Percentiles rank a stretch among this genome's conserved stretches.
phyloP scores from a whole-genome alignment of 768 basidiomycete species.

The Pholiota molesta region DNA sequence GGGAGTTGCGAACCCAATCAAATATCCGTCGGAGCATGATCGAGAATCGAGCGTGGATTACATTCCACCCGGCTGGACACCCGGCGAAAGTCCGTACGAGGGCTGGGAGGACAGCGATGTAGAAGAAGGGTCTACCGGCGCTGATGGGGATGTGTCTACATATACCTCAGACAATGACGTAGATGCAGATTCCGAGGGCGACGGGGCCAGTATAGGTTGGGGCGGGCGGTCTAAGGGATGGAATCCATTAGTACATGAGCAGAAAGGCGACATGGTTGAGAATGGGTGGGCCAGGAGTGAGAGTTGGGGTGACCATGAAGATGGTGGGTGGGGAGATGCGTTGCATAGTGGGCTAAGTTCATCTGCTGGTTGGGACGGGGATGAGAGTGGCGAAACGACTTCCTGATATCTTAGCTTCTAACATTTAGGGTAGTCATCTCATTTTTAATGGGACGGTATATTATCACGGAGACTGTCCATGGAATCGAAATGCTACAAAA shows the following conservation, averaged over 20 bases:
- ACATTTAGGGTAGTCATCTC: neutral
- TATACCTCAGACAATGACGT: conserved; percentile 35
- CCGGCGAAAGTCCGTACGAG: conserved; percentile 37
- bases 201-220: conserved; percentile 22
- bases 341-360: conserved; percentile 34
- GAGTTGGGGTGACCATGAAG: conserved; percentile 17
- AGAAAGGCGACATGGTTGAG: conserved; percentile 7
- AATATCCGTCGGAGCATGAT: conserved; percentile 33
- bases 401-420: conserved; percentile 19
- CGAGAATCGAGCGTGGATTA: conserved; percentile 38
- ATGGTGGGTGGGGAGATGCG: conserved; percentile 17
- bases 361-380: conserved; percentile 48
- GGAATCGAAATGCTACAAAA: conserved; percentile 34
- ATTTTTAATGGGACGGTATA: conserved; percentile 15
- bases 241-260: conserved; percentile 6
- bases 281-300: conserved; percentile 15
- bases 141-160: conserved; percentile 35
- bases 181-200: conserved; percentile 20
- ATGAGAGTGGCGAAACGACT: conserved; percentile 43
- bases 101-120: conserved; percentile 28
- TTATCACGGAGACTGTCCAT: conserved; percentile 24
- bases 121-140: conserved; percentile 36
- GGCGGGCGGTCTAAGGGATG: conserved; percentile 19
- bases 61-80: conserved; percentile 49
- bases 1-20: conserved; percentile 30